A percentile compares a stretch with the other conserved stretches of the same genome.
These are phyloP conservation scores for Teunomyces panamensis DNA, from an alignment of 805 yeast species.

Conservation along the genomic window DNA sequence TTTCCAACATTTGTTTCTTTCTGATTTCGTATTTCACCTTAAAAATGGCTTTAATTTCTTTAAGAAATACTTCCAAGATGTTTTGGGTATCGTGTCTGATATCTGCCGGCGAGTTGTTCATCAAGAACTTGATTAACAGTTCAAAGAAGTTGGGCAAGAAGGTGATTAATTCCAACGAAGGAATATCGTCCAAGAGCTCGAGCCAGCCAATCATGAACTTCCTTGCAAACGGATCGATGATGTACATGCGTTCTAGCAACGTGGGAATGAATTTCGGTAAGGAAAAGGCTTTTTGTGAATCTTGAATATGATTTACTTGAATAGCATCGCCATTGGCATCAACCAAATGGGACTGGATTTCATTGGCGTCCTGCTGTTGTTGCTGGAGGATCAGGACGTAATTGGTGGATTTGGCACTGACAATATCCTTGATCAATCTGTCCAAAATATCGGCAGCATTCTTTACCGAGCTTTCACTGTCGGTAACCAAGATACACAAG, in stretches of 20 bases:
- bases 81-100: slow-evolving; percentile 83
- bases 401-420: slow-evolving; percentile 88
- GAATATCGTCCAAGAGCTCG: slow-evolving; percentile 86
- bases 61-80: slow-evolving; percentile 68
- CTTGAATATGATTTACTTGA: slow-evolving; percentile 59
- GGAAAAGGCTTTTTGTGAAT: slow-evolving; percentile 69
- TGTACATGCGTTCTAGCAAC: slow-evolving; percentile 86
- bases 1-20: slow-evolving; percentile 18
- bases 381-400: slow-evolving; percentile 72
- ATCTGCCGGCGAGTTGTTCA: slow-evolving; percentile 78
- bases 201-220: slow-evolving; percentile 93
- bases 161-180: slow-evolving; percentile 82
- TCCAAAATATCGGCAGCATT: slow-evolving; percentile 95
- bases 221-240: slow-evolving; percentile 88
- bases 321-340: slow-evolving; percentile 58
- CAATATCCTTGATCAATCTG: slow-evolving; percentile 87
- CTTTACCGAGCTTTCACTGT: slow-evolving; percentile 85
- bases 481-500: slow-evolving; percentile 84
- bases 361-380: slow-evolving; percentile 29
- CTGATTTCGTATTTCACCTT: slow-evolving; percentile 59
- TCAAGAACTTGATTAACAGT: slow-evolving; percentile 71
- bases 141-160: slow-evolving; percentile 88
- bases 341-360: slow-evolving; percentile 40
- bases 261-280: slow-evolving; percentile 86
- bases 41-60: slow-evolving; percentile 75